phyloP scores from a whole-genome alignment of 1,284 basidiomycete species.

The Leccinum griseonigrum region DNA sequence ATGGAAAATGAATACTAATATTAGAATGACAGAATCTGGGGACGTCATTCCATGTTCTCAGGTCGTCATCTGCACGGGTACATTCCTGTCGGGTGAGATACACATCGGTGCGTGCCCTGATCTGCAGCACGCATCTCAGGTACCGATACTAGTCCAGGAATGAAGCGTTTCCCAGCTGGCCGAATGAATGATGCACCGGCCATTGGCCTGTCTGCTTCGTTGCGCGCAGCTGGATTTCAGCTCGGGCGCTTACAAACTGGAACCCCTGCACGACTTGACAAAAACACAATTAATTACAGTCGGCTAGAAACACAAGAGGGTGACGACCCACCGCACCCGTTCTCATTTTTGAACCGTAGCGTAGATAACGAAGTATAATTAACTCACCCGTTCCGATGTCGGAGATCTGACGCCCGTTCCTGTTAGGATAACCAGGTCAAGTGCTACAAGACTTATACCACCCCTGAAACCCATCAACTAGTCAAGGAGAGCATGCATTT shows the following conservation, averaged over 20 bases:
- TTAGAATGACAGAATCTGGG: slow-evolving; percentile 57
- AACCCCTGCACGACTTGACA: slow-evolving; percentile 79
- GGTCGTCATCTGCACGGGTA: slow-evolving; percentile 87
- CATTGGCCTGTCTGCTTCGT: slow-evolving; percentile 71
- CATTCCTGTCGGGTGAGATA: slow-evolving; percentile 86
- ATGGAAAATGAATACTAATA: slow-evolving; percentile 2
- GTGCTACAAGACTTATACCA: slow-evolving; percentile 78
- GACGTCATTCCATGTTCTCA: slow-evolving; percentile 75
- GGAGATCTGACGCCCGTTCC: slow-evolving; percentile 1
- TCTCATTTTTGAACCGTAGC: slow-evolving; percentile 50
- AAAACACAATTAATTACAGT: slow-evolving; percentile 66
- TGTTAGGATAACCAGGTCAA: slow-evolving; percentile 65
- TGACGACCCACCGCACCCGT: slow-evolving; percentile 58
- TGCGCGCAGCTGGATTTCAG: slow-evolving; percentile 73
- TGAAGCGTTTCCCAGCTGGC: slow-evolving; percentile 81
- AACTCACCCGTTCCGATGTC: not conserved
- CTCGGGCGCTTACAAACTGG: slow-evolving; percentile 87
- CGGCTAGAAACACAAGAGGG: slow-evolving; percentile 59
- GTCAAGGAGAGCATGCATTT: slow-evolving; percentile 72
- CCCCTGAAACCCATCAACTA: slow-evolving; percentile 67
- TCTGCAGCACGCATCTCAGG: not conserved
- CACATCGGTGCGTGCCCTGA: slow-evolving; percentile 63
- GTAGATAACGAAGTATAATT: slow-evolving; percentile 51
- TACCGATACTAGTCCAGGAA: slow-evolving; percentile 43
- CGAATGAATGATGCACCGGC: slow-evolving; percentile 75